phyloP scores from a whole-genome alignment of 2,329 filamentous ascomycete genomes.

The Pleomassaria siparia region DNA sequence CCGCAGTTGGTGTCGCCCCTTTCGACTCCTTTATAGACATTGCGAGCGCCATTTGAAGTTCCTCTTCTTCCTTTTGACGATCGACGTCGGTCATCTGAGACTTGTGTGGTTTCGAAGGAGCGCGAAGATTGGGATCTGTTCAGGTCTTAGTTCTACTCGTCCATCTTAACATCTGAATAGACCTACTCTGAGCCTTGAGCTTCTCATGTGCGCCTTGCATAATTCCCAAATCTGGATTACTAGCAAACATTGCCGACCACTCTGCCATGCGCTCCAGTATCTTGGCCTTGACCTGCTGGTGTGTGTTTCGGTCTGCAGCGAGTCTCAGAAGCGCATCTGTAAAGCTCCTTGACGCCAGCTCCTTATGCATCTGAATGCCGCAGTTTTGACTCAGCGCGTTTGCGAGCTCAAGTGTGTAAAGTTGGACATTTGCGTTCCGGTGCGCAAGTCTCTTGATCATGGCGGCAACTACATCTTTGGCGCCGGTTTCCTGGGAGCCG shows the following conservation, averaged over 20 bases:
- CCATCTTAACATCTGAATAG: not conserved
- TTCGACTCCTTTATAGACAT: conserved; percentile 87
- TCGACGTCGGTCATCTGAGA: conserved; percentile 86
- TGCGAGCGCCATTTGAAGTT: conserved; percentile 92
- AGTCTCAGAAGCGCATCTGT: conserved; percentile 91
- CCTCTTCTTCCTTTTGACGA: conserved; percentile 93
- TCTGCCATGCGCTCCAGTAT: conserved; percentile 95
- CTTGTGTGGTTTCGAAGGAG: conserved; percentile 92
- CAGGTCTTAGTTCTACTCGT: conserved; percentile 33
- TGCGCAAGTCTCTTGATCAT: conserved; percentile 91
- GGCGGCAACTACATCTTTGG: conserved; percentile 83
- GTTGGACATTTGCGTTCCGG: conserved; percentile 92
- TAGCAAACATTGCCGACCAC: conserved; percentile 93
- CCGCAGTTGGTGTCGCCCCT: conserved; percentile 41
- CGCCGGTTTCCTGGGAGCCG: conserved; percentile 54
- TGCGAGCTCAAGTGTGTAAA: conserved; percentile 87
- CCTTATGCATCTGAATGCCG: conserved; percentile 80
- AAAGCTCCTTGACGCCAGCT: conserved; percentile 87
- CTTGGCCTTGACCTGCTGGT: conserved; percentile 94
- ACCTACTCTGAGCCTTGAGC: conserved; percentile 69
- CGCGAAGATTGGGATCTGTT: conserved; percentile 82
- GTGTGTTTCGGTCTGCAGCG: conserved; percentile 91
- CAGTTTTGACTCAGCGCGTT: conserved; percentile 94
- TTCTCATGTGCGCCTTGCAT: conserved; percentile 95
- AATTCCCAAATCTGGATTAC: conserved; percentile 88